Base-by-base conservation (phyloP, 345 rosid species). In the Heritiera littoralis region DNA sequence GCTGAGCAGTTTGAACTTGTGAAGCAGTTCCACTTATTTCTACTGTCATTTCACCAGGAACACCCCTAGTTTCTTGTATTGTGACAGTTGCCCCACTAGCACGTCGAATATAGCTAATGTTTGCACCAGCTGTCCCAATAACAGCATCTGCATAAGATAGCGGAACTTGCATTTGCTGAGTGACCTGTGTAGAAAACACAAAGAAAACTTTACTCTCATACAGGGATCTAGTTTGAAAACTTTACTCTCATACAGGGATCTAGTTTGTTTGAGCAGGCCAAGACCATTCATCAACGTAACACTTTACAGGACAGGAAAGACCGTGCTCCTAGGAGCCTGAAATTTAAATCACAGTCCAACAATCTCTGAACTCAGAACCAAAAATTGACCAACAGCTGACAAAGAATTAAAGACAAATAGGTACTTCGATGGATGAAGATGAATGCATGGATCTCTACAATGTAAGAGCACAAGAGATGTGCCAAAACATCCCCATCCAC, bases 1-100 rank as follows among this genome's bases (percentile, higher is more conserved):
- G 99, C 92, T 92, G 92, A 74, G 99, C 98, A n/a, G 94, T 89
- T 89, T 97, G 99, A 68, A 92, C 99, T 87, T 94, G 94, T 17
- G 93, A 90, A 78, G 94, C 96, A 83, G 96, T 86, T 82, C 98
- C 99, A 79, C 99, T 97, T 79, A 97, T 94, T 84, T 97, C 99
- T 45, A 97, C 98, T 0, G 98, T 97, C 99, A 97, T 97, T 84
- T 94, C 99, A 75, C 92, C 94, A 79, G 98, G 98, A 83, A 86
- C 94, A 18, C 98, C 99, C 79, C 97, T 92, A 28, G 97, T 88
- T 89, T 97, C 98, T 78, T 97, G 99, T 80, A 94, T 92, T 12
- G 98, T 97, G 65, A 94, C 94, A 70, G 98, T 92, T 77, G 99
- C 98, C 68, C 99, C 99, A 83, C 98, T 97, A 74, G 90, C 89